Evolutionary conservation across 345 rosid genomes (phyloP).

Genomic region (Barbarea vulgaris): DNA sequence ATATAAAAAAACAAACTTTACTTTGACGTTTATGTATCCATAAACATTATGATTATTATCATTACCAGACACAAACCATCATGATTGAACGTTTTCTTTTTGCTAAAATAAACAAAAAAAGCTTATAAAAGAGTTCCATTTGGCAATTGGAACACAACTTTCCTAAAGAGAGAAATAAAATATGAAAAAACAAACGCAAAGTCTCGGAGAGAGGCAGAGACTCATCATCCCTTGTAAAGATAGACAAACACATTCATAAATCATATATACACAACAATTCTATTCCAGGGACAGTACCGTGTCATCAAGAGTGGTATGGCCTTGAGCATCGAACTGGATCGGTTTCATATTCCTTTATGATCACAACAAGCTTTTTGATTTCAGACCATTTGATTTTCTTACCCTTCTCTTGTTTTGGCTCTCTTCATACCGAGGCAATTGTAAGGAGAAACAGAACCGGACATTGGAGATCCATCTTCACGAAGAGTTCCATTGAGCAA

Average conservation of each 20-base stretch:
- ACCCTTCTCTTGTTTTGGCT: conserved; percentile 88
- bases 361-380: neutral
- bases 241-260: conserved; percentile 24
- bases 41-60: conserved; percentile 30
- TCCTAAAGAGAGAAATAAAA: conserved; percentile 14
- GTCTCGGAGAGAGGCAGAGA: conserved; percentile 28
- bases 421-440: conserved; percentile 94
- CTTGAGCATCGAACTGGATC: conserved; percentile 18
- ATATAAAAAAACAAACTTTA: conserved; percentile 27
- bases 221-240: conserved; percentile 19
- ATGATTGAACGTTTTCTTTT: conserved; percentile 13
- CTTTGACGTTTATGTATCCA: conserved; percentile 16
- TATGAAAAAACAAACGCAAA: conserved; percentile 18
- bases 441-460: conserved; percentile 90
- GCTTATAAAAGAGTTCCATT: neutral
- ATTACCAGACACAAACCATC: conserved; percentile 37
- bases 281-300: conserved; percentile 26
- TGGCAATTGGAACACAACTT: conserved; percentile 4
- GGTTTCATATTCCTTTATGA: conserved; percentile 23
- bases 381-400: conserved; percentile 6
- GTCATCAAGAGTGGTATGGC: neutral
- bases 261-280: conserved; percentile 37
- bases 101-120: neutral
- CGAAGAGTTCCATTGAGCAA: conserved; percentile 91
- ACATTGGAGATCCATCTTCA: conserved; percentile 92